phyloP scores from a whole-genome alignment of 345 rosid genomes.

The Capsella bursapastoris region DNA sequence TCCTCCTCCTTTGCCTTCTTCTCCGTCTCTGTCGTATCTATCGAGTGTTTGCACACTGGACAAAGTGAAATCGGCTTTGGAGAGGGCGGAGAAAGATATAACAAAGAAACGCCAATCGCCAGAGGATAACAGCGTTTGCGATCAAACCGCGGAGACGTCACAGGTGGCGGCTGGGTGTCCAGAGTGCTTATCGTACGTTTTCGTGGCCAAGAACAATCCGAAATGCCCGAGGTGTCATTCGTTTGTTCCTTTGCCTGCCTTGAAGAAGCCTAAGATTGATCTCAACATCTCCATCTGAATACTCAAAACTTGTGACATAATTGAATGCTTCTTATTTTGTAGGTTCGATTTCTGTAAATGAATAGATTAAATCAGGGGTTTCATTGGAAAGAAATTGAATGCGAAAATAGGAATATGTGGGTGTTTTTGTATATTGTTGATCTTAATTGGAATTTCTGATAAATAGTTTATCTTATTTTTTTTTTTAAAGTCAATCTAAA shows the following conservation, averaged over 20 bases:
- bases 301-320: not conserved
- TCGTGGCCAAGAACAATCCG: constrained; percentile 65
- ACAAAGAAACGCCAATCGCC: constrained; percentile 56
- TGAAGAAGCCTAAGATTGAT: constrained; percentile 74
- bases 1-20: not conserved
- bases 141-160: constrained; percentile 22
- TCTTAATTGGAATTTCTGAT: not conserved
- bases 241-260: constrained; percentile 53
- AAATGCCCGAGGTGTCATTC: constrained; percentile 84
- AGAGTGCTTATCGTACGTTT: constrained; percentile 78
- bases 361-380: constrained; percentile 24
- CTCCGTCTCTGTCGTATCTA: constrained; percentile 13
- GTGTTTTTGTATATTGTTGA: not conserved
- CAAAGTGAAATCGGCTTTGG: constrained; percentile 77
- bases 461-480: not conserved
- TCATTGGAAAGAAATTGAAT: not conserved
- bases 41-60: constrained; percentile 90
- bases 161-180: constrained; percentile 83
- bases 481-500: not conserved
- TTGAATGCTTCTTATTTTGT: not conserved
- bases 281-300: constrained; percentile 74
- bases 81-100: constrained; percentile 65
- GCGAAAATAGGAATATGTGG: not conserved
- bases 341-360: constrained; percentile 32
- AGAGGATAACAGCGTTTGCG: constrained; percentile 29